Conservation (phyloP, 495 filamentous ascomycete species). For the Penicillium dipodomyicola region DNA sequence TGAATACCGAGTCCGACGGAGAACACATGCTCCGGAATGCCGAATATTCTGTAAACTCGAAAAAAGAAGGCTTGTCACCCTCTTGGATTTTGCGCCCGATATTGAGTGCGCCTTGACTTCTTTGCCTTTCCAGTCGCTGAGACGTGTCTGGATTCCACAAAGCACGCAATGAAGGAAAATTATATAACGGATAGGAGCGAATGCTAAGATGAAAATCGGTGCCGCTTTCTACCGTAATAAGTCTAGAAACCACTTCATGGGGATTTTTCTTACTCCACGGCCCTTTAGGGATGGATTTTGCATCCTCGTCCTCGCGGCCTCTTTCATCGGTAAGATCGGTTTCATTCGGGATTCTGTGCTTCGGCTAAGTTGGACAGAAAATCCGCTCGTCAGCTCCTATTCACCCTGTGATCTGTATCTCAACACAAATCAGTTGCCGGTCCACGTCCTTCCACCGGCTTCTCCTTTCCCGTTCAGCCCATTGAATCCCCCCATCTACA, state of each 20-base stretch:
- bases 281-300: background rate
- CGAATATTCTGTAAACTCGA: background rate
- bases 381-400: too few relatives aligned
- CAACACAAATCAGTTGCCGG: too few relatives aligned
- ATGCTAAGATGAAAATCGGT: background rate
- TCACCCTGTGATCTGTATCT: too few relatives aligned
- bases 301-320: background rate
- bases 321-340: background rate
- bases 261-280: background rate
- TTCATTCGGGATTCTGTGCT: background rate
- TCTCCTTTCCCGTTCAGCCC: background rate
- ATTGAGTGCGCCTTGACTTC: background rate
- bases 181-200: background rate
- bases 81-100: background rate
- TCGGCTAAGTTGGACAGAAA: background rate
- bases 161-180: background rate
- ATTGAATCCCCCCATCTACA: background rate
- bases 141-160: background rate
- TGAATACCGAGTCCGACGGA: too few relatives aligned
- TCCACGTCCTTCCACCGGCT: background rate
- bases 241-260: background rate
- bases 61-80: background rate
- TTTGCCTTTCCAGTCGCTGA: background rate
- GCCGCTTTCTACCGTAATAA: background rate
- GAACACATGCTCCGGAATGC: background rate